Base-by-base conservation (phyloP, 2,329 filamentous ascomycete species). In the Fusarium sarcochroum region DNA sequence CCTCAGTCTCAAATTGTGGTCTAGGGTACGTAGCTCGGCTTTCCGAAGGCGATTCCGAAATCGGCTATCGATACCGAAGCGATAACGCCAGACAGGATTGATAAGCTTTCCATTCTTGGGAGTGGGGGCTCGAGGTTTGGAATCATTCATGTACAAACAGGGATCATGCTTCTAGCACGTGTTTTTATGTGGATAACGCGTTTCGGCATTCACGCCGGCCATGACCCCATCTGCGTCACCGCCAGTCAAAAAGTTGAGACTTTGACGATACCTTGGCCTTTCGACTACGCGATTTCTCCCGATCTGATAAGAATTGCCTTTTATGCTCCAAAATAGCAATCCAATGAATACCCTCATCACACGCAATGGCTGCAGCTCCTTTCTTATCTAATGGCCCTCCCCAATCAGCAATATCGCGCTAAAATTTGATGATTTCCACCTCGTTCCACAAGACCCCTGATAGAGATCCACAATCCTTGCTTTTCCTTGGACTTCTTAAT, bases 371-470 rank as follows among this genome's bases (percentile, higher is more conserved):
- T 30, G 27, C 27, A 30, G 27, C 27, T 9, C 11, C 10, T 21
- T 9, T 7, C 10, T 21, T 21, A 21, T 21, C 38, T 21, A 13
- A 40, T 46, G 21, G 14, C 40, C 13, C 32, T 15, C 35, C 37
- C 21, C 25, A 17, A 69, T 67, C 63, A 69, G 53, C 66, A 54
- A 67, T 48, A 53, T 51, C 56, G 32, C 66, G 62, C 66, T 69
- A 69, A 58, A 64, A 62, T 66, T 60, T 45, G 48, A 50, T 52
- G 64, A 56, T 69, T 63, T 69, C 66, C 44, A 69, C 57, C 20
- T 52, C 63, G 50, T 69, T 69, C 66, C 48, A 57, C 37, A 41
- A 58, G 49, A 46, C 60, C 62, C 62, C 62, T 65, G 62, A 60
- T 60, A 23, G 45, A 56, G 59, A 46, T 69, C 66, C 66, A 69